Evolutionary conservation across 2,329 filamentous ascomycete genomes (phyloP), one percentile per base, ranked within the genome.

Genomic region (Xylariaceae sp.): DNA sequence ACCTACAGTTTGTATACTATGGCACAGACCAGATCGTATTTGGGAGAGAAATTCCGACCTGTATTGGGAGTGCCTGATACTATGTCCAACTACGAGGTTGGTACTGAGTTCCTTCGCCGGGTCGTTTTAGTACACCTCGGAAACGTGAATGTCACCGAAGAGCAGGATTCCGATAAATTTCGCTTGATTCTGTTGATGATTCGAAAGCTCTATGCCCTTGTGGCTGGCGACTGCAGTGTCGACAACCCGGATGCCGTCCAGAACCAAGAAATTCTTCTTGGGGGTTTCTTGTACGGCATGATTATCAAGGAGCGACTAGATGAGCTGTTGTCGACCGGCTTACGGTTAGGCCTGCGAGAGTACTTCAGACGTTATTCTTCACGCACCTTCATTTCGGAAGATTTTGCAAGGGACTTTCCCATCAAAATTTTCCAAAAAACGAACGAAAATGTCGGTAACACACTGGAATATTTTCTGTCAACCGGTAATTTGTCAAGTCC

Each of bases 221-320:
- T 93, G 7, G 90, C 91, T 49, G 91, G 92, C 45, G 92, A 96
- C 54, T 97, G 92, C 64, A 79, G 89, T 4, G 82, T 91, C 4
- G 93, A 98, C 71, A 97, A 98, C 62, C 92, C 93, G 1, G 93
- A 98, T 77, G 89, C 93, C 10, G 85, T 96, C 16, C 91, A 95
- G 60, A 95, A 94, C 66, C 93, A 98, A 63, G 93, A 98, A 67
- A 85, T 97, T 47, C 74, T 98, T 20, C 79, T 98, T 2, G 92
- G 92, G 42, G 92, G 93, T 7, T 95, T 95, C 62, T 72, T 98
- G 11, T 98, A 95, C 63, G 88, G 88, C 45, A 92, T 93, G 82
- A 90, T 98, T 42, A 72, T 98, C 55, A 98, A 98, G 71, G 93
- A 98, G 67, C 82, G 86, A 47, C 73, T 98, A 8, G 92, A 98